Percentiles rank a stretch among this genome's conserved stretches.
phyloP scores from a whole-genome alignment of 495 filamentous ascomycete genomes.

The Cenococcum geophilum region DNA sequence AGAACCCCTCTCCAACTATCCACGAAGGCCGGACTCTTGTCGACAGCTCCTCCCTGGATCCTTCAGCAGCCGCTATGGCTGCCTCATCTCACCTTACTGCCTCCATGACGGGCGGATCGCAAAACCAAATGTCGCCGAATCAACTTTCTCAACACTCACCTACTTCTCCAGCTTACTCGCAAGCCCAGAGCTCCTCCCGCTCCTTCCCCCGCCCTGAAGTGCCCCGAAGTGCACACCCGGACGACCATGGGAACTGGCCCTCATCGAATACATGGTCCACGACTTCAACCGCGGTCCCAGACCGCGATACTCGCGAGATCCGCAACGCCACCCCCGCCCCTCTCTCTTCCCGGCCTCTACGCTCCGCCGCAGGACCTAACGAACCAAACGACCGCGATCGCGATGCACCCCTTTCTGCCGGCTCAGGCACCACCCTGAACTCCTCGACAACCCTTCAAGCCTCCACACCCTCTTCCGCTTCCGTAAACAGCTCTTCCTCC shows the following conservation, averaged over 20 bases:
- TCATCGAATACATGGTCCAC: slow-evolving; percentile 24
- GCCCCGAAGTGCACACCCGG: slow-evolving; percentile 26
- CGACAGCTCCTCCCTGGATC: slow-evolving; percentile 50
- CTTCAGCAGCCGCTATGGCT: slow-evolving; percentile 60
- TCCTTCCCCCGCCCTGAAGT: slow-evolving; percentile 22
- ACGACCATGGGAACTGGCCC: slow-evolving; percentile 39
- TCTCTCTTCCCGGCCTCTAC: slow-evolving; percentile 25
- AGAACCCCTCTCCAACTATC: slow-evolving; percentile 71
- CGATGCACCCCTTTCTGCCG: slow-evolving; percentile 35
- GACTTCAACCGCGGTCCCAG: slow-evolving; percentile 20
- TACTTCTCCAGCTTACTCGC: slow-evolving; percentile 65
- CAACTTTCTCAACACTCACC: slow-evolving; percentile 73
- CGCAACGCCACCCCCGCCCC: slow-evolving; percentile 24
- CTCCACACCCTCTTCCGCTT: slow-evolving; percentile 31
- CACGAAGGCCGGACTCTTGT: slow-evolving; percentile 48
- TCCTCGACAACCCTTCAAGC: slow-evolving; percentile 10
- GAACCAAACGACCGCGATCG: slow-evolving; percentile 47
- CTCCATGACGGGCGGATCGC: slow-evolving; percentile 59
- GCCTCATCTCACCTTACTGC: slow-evolving; percentile 71
- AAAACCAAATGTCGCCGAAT: slow-evolving; percentile 46
- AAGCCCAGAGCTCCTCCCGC: slow-evolving; percentile 31
- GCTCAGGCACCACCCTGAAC: slow-evolving; percentile 37
- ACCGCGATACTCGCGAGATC: slow-evolving; percentile 22
- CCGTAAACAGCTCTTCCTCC: slow-evolving; percentile 46
- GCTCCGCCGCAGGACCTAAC: slow-evolving; percentile 45